Conservation (phyloP, 1,284 basidiomycete genomes). For the Rhodotorula sp. region DNA sequence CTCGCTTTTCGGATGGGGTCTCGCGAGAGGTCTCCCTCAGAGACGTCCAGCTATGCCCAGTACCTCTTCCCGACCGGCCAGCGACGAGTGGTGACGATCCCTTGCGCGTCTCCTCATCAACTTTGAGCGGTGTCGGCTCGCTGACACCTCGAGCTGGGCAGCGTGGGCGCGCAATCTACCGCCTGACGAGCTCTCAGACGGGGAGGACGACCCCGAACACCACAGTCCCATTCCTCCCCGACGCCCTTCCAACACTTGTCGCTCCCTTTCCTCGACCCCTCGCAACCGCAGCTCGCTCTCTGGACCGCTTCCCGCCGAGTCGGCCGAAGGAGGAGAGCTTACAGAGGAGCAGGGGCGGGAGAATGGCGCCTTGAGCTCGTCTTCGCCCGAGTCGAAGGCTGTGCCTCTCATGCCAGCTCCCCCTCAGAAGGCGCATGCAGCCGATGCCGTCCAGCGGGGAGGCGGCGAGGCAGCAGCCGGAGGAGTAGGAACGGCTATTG, state of each 20-base stretch:
- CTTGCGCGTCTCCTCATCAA: constrained; percentile 10
- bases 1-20: not conserved
- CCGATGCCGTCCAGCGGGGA: not conserved
- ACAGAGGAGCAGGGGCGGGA: not conserved
- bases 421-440: constrained; percentile 4
- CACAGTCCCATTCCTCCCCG: constrained; percentile 10
- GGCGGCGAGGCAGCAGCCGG: not conserved
- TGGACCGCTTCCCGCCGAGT: not conserved
- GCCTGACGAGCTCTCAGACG: constrained; percentile 21
- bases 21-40: not conserved
- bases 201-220: constrained; percentile 4
- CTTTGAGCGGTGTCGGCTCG: not conserved
- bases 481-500: not conserved
- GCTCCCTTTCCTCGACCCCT: constrained; percentile 11
- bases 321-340: not conserved
- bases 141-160: not conserved
- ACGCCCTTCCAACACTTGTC: not conserved
- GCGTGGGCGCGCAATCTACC: constrained; percentile 36
- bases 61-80: constrained; percentile 14
- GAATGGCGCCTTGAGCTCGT: constrained; percentile 16
- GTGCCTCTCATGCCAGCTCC: not conserved
- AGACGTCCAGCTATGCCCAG: not conserved
- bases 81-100: constrained; percentile 19
- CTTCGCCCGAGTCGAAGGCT: constrained; percentile 1
- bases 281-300: constrained; percentile 1